These are phyloP conservation scores for Leishmania martiniquensis DNA, from an alignment of 208 protist species.

Conservation along the genomic window DNA sequence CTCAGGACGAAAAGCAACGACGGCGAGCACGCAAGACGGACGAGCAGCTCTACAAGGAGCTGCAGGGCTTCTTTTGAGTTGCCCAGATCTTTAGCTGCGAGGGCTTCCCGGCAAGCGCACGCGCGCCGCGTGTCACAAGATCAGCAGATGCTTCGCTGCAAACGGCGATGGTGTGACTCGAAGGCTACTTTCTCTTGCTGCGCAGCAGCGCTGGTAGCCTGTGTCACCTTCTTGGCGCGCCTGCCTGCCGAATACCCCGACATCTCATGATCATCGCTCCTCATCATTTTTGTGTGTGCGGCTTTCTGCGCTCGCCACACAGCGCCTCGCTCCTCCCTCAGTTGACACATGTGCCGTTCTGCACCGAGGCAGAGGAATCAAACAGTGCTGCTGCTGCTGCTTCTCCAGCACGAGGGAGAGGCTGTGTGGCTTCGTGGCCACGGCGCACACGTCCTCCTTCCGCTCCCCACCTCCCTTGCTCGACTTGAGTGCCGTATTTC, in stretches of 20 bases:
- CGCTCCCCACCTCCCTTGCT: no score
- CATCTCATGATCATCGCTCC: neutral
- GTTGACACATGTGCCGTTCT: neutral
- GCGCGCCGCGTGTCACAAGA: neutral
- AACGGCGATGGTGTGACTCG: neutral
- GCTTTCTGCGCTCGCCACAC: neutral
- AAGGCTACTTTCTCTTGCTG: no score
- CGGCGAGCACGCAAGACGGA: conserved; percentile 20
- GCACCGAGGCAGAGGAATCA: neutral
- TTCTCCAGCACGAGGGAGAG: neutral
- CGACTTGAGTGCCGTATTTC: no score
- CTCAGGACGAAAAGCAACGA: neutral
- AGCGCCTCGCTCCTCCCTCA: neutral
- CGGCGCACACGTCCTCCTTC: neutral
- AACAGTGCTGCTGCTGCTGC: neutral
- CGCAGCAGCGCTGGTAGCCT: neutral
- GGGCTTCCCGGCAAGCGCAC: no score
- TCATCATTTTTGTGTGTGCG: neutral
- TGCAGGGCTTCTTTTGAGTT: conserved; percentile 31
- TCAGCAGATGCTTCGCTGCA: neutral
- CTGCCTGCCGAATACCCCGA: neutral
- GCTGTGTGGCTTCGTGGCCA: neutral
- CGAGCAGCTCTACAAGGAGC: conserved; percentile 33
- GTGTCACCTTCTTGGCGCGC: neutral
- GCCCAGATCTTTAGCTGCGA: no score